Base-by-base conservation (phyloP, 2,329 filamentous ascomycete genomes). In the Hypoxylon sp. region DNA sequence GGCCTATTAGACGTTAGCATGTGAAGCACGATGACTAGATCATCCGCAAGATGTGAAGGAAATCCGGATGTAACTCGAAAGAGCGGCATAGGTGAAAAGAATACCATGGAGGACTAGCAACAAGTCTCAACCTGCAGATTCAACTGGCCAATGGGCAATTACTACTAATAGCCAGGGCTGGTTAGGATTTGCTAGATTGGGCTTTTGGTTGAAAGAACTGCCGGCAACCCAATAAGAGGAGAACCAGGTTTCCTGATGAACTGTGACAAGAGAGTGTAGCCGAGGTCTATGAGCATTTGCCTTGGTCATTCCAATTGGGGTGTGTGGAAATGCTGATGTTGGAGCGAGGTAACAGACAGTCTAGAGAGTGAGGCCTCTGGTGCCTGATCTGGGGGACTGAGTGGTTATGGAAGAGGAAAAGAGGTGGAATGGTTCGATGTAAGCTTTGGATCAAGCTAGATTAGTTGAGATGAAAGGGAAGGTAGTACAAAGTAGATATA, bases 281-380 rank as follows among this genome's bases (percentile, higher is more conserved):
- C 3, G 47, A 47, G 26, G 2, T 6, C n/a, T 4, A 56, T 17
- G n/a, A 11, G 19, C 3, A 22, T 24, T 26, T 39, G n/a, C 6
- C 10, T n/a, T 24, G 22, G 26, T 14, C 19, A 31, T 26, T 5
- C 9, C 14, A 56, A 24, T 22, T 19, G 14, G 13, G 14, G 13
- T 56, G 11, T n/a, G 8, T 48, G 37, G 53, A 56, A 54, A 19
- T 17, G 33, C 26, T 24, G 9, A 52, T 35, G 19, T 26, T 39
- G 33, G 13, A 24, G 11, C 26, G 11, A 54, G 5, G 13, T n/a
- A 26, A 17, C 17, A 39, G 29, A 26, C n/a, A 2, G 6, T 5
- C 46, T 48, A 29, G 3, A 14, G 17, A 6, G 19, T 6, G 19
- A 26, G 8, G 10, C 4, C 10, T 33, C 19, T 42, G 6, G 35